Evolutionary conservation across 257 asterid genomes (phyloP).

Genomic region (Solanum chmielewskii): DNA sequence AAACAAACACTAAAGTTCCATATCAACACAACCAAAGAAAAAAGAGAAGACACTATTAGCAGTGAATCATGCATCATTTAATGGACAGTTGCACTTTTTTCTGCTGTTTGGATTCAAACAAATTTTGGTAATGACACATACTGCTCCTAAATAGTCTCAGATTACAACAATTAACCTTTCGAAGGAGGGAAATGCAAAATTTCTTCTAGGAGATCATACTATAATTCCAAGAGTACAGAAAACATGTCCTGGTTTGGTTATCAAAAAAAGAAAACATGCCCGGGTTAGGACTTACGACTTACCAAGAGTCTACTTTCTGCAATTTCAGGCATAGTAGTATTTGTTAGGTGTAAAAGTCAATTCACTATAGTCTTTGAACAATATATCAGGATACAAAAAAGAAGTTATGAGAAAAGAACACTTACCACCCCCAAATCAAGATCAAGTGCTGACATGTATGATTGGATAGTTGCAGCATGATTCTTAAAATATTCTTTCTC

Average conservation of each 20-base stretch:
- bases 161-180: neutral
- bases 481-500: conserved; percentile 76
- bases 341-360: neutral
- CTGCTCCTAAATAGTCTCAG: neutral
- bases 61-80: neutral
- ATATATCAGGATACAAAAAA: neutral
- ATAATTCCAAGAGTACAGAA: neutral
- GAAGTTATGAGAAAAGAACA: neutral
- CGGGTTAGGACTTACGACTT: neutral
- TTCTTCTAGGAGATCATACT: neutral
- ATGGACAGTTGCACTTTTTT: neutral
- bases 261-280: neutral
- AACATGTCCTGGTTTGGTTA: neutral
- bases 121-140: neutral
- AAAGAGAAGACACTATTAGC: neutral
- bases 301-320: neutral
- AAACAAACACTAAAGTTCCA: neutral
- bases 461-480: conserved; percentile 50
- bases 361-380: neutral
- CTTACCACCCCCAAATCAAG: conserved; percentile 76
- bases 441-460: conserved; percentile 55
- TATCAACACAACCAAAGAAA: neutral
- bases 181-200: neutral
- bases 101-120: neutral
- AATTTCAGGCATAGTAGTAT: neutral